Conservation (phyloP, 2,329 filamentous ascomycete species). For the Aspergillus carbonarius region DNA sequence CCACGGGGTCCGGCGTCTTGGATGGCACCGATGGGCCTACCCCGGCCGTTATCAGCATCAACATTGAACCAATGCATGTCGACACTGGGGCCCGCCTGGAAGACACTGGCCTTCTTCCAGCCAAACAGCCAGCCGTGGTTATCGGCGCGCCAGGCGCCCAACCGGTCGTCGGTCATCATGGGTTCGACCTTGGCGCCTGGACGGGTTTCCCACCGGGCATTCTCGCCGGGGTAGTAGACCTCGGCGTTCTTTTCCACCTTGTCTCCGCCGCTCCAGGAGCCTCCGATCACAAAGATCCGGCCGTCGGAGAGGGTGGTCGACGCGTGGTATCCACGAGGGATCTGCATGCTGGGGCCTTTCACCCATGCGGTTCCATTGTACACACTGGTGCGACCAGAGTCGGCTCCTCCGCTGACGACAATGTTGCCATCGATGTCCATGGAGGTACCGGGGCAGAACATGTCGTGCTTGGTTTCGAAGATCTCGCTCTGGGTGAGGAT, state of each 20-base stretch:
- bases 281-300: constrained; percentile 59
- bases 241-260: constrained; percentile 57
- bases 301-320: constrained; percentile 54
- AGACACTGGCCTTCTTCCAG: constrained; percentile 26
- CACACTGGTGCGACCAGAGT: constrained; percentile 50
- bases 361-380: constrained; percentile 47
- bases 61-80: constrained; percentile 53
- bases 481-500: constrained; percentile 34
- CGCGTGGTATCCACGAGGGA: constrained; percentile 55
- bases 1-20: no score
- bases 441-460: constrained; percentile 31
- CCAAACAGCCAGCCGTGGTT: constrained; percentile 20
- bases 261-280: constrained; percentile 53
- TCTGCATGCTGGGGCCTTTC: constrained; percentile 44
- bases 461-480: constrained; percentile 27
- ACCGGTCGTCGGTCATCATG: constrained; percentile 52
- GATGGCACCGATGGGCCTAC: no score
- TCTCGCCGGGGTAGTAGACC: constrained; percentile 48
- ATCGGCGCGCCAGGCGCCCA: constrained; percentile 48
- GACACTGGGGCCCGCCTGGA: constrained; percentile 57
- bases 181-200: no score
- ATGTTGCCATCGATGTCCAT: constrained; percentile 32
- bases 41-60: no score
- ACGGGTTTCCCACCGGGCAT: constrained; percentile 26
- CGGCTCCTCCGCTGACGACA: constrained; percentile 56